Base-by-base conservation (phyloP, 208 protist genomes). In the Naegleria fowleri region DNA sequence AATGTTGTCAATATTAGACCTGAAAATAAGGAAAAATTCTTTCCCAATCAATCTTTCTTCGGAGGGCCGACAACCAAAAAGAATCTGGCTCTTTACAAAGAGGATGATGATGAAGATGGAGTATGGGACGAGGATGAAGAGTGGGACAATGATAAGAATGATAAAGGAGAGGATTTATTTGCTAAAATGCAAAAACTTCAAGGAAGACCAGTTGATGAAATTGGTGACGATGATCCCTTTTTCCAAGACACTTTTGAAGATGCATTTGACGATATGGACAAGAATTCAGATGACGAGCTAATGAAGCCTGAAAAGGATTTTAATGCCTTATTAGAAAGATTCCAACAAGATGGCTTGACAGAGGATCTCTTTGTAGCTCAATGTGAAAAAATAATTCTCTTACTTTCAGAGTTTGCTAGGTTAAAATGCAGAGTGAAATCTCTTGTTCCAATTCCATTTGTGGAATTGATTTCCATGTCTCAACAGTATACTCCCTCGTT, bases 401-500 rank as follows among this genome's bases (percentile, higher is more conserved):
- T 55, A 67, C 51, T 89, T 6, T 40, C 22, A 41, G 39, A 89
- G n/a, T 67, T 36, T 25, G 13, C 86, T 55, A 52, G 41, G 22
- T 67, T 89, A 41, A 89, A 89, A 67, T 67, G 36, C 13, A 89
- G 11, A 75, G 13, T 89, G 25, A 89, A 79, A 79, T 79, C 29
- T 13, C 6, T 36, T 79, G 67, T 79, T 79, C 29, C 67, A 36
- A 79, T 79, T 7, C 67, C 67, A 79, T 79, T 79, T 79, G 16
- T 79, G n/a, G 67, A 79, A 79, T 9, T 79, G 6, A 7, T 79
- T 5, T 79, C 67, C 19, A 79, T 79, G 67, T 79, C 86, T 67
- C 90, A 91, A 36, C 87, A 95, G 0, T 59, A 95, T 13, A 95
- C 95, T 91, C 59, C 93, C 29, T 90, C 93, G 11, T 33, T 11